These are phyloP conservation scores for Botrytis fabae DNA, from an alignment of 2,329 filamentous ascomycete species.

Conservation along the genomic window DNA sequence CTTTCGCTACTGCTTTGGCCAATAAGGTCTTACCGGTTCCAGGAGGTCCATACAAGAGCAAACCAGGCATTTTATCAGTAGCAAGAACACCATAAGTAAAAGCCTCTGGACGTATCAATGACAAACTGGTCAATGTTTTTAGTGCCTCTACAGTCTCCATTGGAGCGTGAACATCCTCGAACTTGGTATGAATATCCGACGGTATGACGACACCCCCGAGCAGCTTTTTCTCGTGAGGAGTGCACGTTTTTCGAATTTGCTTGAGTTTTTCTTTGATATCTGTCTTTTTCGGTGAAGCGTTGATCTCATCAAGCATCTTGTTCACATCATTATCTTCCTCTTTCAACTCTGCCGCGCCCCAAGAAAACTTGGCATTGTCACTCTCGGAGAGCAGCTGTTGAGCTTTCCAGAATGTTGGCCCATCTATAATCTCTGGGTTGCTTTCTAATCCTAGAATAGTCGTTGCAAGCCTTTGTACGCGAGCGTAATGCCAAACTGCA, in stretches of 20 bases:
- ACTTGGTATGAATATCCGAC: constrained; percentile 80
- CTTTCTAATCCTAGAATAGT: constrained; percentile 48
- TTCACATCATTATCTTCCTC: constrained; percentile 42
- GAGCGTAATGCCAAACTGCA: constrained; percentile 58
- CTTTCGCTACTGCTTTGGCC: constrained; percentile 68
- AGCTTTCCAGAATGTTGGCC: constrained; percentile 42
- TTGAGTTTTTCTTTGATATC: constrained; percentile 46
- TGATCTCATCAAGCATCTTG: constrained; percentile 31
- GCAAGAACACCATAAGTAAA: constrained; percentile 94
- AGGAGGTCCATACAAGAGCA: constrained; percentile 84
- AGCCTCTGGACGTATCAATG: constrained; percentile 85
- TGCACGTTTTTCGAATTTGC: constrained; percentile 58
- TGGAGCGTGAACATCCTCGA: constrained; percentile 81
- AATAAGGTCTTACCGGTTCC: constrained; percentile 74
- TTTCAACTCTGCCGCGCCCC: constrained; percentile 46
- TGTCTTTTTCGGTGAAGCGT: constrained; percentile 39
- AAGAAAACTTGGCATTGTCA: constrained; percentile 49
- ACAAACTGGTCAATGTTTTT: constrained; percentile 84
- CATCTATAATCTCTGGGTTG: constrained; percentile 38
- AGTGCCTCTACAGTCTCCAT: constrained; percentile 81
- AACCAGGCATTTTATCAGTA: constrained; percentile 85
- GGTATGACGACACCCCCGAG: constrained; percentile 80
- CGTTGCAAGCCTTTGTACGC: constrained; percentile 60
- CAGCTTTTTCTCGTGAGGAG: constrained; percentile 79
- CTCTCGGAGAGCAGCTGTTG: constrained; percentile 47